Base-by-base conservation (phyloP, 176 grass and related monocot genomes). In the Carex cristatella region DNA sequence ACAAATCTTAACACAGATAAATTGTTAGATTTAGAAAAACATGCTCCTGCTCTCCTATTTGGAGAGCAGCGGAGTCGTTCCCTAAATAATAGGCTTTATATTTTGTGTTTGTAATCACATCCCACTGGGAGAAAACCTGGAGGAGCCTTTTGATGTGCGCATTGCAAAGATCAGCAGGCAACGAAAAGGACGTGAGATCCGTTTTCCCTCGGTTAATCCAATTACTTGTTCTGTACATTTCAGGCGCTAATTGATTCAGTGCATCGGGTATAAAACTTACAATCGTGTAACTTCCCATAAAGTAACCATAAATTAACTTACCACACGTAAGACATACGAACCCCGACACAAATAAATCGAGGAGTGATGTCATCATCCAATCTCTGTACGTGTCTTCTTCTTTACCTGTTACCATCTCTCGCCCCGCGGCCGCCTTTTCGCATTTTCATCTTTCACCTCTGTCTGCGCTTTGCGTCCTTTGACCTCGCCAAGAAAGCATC, bases 401-500 rank as follows among this genome's bases (percentile, higher is more conserved):
- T 69, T 15, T 5, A 14, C 42, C 69, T 67, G 76, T 65, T 71
- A 35, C 86, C 62, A 66, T 69, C 83, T 9, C 68, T 14, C n/a
- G 37, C 42, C 4, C 31, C 69, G 19, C 48, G 37, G 9, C 11
- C 8, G 4, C 3, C 67, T 53, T 38, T 80, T 18, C 53, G 2
- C 58, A 10, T 18, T 19, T 40, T 77, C 38, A 60, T 67, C 49
- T 4, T 76, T 76, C 73, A 7, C 49, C 28, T 31, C 48, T 40
- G n/a, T 37, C 13, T 23, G 62, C 71, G 49, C 23, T 49, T 35
- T 5, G 15, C 46, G 9, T 40, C 9, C 44, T 79, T 63, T 62
- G 61, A 77, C 49, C 82, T 88, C 82, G 56, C 83, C 51, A 10
- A 66, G 67, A 65, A 38, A 16, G 31, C 37, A 79, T 69, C 19